A percentile compares a stretch with the other conserved stretches of the same genome.
phyloP scores from a whole-genome alignment of 2,329 filamentous ascomycete species.

The Aureobasidium vineae region DNA sequence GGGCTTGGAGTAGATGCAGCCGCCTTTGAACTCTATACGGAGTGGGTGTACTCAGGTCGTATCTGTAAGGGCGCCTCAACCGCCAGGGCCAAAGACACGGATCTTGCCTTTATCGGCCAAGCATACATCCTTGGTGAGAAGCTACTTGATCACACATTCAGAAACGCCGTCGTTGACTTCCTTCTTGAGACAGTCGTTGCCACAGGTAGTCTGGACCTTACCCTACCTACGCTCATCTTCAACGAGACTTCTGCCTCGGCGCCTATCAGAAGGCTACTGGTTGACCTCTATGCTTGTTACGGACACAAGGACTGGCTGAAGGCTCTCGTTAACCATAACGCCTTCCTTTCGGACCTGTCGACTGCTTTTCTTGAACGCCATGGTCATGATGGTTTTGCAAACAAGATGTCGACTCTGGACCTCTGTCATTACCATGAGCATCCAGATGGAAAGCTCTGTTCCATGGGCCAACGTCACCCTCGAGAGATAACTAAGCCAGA shows the following conservation, averaged over 20 bases:
- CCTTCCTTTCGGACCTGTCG: background rate
- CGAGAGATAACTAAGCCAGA: background rate
- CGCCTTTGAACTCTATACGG: slow-evolving; percentile 31
- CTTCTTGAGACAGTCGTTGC: slow-evolving; percentile 27
- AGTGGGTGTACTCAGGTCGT: slow-evolving; percentile 31
- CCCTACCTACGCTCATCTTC: slow-evolving; percentile 27
- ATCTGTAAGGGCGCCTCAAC: background rate
- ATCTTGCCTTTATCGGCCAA: slow-evolving; percentile 26
- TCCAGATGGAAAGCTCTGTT: background rate
- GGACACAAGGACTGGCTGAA: slow-evolving; percentile 11
- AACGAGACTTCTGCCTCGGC: slow-evolving; percentile 19
- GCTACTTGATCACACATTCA: slow-evolving; percentile 33
- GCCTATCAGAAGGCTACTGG: slow-evolving; percentile 27
- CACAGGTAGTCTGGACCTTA: background rate
- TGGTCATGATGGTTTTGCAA: background rate
- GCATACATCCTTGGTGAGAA: slow-evolving; percentile 34
- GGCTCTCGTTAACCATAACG: too few species aligned
- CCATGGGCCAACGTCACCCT: background rate
- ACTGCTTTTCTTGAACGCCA: background rate
- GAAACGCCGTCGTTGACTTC: slow-evolving; percentile 32
- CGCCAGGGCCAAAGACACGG: background rate
- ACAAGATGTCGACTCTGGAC: background rate
- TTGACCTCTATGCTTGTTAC: slow-evolving; percentile 29
- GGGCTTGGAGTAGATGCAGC: slow-evolving; percentile 27
- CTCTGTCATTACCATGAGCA: background rate